Evolutionary conservation across 2,329 filamentous ascomycete species (phyloP).

Genomic region (Penicillium janthinellum): DNA sequence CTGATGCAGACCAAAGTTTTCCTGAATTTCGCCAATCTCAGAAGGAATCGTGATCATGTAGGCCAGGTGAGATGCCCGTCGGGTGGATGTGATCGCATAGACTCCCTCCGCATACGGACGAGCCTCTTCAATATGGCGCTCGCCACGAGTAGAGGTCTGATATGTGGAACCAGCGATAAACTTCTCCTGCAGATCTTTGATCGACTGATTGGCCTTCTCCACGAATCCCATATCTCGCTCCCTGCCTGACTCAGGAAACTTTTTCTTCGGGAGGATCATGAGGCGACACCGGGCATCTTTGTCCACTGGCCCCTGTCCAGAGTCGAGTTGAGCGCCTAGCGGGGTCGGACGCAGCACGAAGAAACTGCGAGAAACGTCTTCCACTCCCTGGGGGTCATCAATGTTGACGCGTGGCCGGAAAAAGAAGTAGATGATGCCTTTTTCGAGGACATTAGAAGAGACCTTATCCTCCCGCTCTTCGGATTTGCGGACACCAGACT

Average conservation of each 20-base stretch:
- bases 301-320: slow-evolving; percentile 52
- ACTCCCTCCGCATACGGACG: slow-evolving; percentile 81
- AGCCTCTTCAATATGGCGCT: slow-evolving; percentile 67
- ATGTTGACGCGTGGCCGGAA: slow-evolving; percentile 75
- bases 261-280: slow-evolving; percentile 81
- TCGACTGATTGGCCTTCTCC: slow-evolving; percentile 68
- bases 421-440: slow-evolving; percentile 91
- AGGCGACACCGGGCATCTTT: slow-evolving; percentile 67
- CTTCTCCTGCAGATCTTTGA: slow-evolving; percentile 70
- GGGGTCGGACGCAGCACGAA: slow-evolving; percentile 76
- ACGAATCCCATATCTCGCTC: slow-evolving; percentile 83
- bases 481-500: slow-evolving; percentile 52
- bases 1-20: slow-evolving; percentile 69
- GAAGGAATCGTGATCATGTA: slow-evolving; percentile 77
- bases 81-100: slow-evolving; percentile 75
- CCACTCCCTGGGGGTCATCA: slow-evolving; percentile 67
- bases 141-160: slow-evolving; percentile 73
- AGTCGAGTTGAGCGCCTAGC: slow-evolving; percentile 66
- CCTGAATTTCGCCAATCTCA: slow-evolving; percentile 70
- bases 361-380: slow-evolving; percentile 76
- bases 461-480: slow-evolving; percentile 53
- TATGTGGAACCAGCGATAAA: slow-evolving; percentile 71
- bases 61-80: slow-evolving; percentile 71
- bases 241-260: slow-evolving; percentile 66
- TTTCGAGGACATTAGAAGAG: slow-evolving; percentile 72